These are phyloP conservation scores for Xylariaceae sp. DNA, from an alignment of 2,329 filamentous ascomycete genomes.

Conservation along the genomic window DNA sequence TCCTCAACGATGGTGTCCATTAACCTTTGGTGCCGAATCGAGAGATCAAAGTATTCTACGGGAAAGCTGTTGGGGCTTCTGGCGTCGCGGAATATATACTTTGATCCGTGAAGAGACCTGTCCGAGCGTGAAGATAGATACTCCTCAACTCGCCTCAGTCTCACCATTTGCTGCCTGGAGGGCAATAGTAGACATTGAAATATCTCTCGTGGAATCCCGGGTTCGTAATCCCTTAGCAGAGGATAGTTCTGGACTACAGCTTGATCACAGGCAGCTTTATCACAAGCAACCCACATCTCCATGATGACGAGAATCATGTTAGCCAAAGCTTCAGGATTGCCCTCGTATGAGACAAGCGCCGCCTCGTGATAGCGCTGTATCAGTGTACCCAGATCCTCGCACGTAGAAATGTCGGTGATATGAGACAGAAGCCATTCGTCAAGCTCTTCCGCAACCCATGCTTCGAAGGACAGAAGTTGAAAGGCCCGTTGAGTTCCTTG, in stretches of 20 bases:
- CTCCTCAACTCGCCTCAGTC: conserved; percentile 40
- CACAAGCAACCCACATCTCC: conserved; percentile 56
- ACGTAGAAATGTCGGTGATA: neutral
- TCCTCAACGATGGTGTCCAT: conserved; percentile 31
- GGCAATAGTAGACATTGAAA: conserved; percentile 44
- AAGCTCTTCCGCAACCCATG: conserved; percentile 1
- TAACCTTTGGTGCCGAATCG: conserved; percentile 32
- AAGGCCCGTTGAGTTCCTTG: too few relatives aligned
- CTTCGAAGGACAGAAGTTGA: conserved; percentile 1
- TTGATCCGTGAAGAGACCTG: conserved; percentile 10
- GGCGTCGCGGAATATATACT: conserved; percentile 34
- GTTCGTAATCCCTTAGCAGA: conserved; percentile 41
- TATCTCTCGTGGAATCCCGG: conserved; percentile 35
- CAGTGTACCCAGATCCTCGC: neutral
- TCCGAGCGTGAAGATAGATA: conserved; percentile 37
- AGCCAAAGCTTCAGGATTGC: conserved; percentile 41
- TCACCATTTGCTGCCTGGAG: conserved; percentile 37
- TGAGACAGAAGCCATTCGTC: neutral
- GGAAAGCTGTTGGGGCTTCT: conserved; percentile 36
- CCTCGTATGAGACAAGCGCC: neutral
- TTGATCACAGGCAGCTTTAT: conserved; percentile 49
- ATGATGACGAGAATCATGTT: conserved; percentile 51
- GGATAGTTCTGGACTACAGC: conserved; percentile 31
- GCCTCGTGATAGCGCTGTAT: conserved; percentile 1
- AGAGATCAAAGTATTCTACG: conserved; percentile 44